Evolutionary conservation across 352 stramenopile species (phyloP).

Genomic region (Blastocystis hominis): DNA sequence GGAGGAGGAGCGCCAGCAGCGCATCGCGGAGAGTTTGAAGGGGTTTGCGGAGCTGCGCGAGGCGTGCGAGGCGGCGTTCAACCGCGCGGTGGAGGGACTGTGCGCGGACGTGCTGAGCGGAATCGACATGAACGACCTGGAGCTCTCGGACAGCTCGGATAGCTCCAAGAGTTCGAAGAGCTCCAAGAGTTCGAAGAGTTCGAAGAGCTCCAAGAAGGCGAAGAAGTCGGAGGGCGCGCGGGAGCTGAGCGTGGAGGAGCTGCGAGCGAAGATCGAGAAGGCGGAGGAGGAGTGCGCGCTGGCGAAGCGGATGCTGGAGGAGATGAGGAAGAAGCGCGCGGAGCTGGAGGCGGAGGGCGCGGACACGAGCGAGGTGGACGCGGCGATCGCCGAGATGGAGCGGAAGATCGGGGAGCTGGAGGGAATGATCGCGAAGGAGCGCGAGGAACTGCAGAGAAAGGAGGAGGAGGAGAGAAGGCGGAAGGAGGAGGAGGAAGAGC

Average conservation of each 20-base stretch:
- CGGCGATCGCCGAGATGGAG: not conserved
- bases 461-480: not conserved
- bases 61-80: not conserved
- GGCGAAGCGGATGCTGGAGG: not conserved
- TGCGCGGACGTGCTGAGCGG: not conserved
- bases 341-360: not conserved
- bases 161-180: not conserved
- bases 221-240: not conserved
- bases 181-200: not conserved
- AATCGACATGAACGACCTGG: not conserved
- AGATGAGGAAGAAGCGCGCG: not conserved
- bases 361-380: not conserved
- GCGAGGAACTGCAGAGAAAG: not conserved
- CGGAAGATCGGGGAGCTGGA: conserved; percentile 19
- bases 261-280: not conserved
- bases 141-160: not conserved
- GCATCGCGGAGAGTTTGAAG: not conserved
- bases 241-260: not conserved
- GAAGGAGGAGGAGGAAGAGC: not conserved
- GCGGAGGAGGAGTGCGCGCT: not conserved
- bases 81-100: not conserved
- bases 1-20: not conserved
- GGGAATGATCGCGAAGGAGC: not conserved
- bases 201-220: not conserved
- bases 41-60: not conserved